phyloP scores from a whole-genome alignment of 441 rosid species.

The Erodium trifolium region DNA sequence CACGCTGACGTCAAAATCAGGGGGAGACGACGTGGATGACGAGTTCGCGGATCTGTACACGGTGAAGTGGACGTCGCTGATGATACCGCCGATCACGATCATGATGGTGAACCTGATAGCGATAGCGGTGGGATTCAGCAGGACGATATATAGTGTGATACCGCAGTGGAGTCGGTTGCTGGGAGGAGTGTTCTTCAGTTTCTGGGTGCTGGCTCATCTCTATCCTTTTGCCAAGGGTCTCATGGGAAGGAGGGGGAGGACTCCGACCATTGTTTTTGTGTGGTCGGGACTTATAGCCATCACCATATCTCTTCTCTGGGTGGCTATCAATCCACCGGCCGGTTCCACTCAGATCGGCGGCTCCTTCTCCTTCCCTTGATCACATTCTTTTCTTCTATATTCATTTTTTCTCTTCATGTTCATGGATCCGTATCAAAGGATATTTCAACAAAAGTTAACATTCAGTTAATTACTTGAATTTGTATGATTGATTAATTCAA shows the following conservation, averaged over 20 bases:
- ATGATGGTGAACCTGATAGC: constrained; percentile 52
- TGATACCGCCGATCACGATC: constrained; percentile 59
- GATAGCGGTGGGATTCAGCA: constrained; percentile 44
- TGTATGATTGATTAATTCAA: no score
- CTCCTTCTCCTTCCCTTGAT: constrained; percentile 48
- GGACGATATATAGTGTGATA: constrained; percentile 48
- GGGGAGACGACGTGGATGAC: constrained; percentile 50
- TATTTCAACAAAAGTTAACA: no score
- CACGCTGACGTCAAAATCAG: constrained; percentile 58
- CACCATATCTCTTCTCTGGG: constrained; percentile 48
- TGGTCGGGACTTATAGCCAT: constrained; percentile 55
- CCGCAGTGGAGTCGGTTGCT: constrained; percentile 62
- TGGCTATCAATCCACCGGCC: constrained; percentile 46
- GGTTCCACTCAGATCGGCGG: constrained; percentile 38
- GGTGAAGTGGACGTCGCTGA: constrained; percentile 52
- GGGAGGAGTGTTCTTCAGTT: constrained; percentile 72
- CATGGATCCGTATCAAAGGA: not conserved
- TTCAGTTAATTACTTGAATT: no score
- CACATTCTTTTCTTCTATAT: constrained; percentile 15
- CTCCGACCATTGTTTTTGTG: constrained; percentile 57
- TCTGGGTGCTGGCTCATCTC: constrained; percentile 65
- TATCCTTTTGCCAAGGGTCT: constrained; percentile 62
- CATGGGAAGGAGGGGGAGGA: constrained; percentile 60
- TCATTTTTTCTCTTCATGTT: constrained; percentile 16
- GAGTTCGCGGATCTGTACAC: constrained; percentile 49